Evolutionary conservation across 2,329 filamentous ascomycete species (phyloP), one percentile per base, ranked within the genome.

Genomic region (Aspergillus clavatus): DNA sequence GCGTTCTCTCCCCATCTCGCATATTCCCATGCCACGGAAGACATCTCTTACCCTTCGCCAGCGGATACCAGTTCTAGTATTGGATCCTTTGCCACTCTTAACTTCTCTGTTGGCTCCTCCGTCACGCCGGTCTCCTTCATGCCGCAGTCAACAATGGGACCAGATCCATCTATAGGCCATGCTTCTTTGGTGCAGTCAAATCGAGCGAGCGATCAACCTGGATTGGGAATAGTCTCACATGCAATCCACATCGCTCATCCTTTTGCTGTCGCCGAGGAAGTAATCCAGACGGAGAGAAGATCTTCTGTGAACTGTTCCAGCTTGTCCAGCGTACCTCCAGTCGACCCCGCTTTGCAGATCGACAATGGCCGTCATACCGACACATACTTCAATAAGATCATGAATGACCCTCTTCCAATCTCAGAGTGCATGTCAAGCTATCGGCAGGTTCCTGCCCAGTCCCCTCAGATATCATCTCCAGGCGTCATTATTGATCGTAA

Each of bases 71-170:
- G 42, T 21, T 56, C 59, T 1, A 57, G 54, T 16, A 50, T 64
- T 16, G 45, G 53, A 3, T 53, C 54, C n/a, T 47, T 65, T 3
- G 52, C 58, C 14, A 46, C 54, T 5, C 63, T 67, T 35, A 50
- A 47, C n/a, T 62, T 67, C 19, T 59, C 62, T 19, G 51, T 60
- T 23, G 62, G 53, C 35, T 53, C 58, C 1, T 60, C 67, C 3
- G 60, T 65, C 3, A 61, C 63, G 38, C 62, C 64, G 24, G 57
- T 65, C 3, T 69, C 69, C 1, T 70, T 63, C 40, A 50, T 67
- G 27, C 63, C 61, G 5, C 59, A 62, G 12, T 50, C 61, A 4
- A 37, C 53, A 3, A 50, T 66, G 52, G 19, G 67, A 60, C 26
- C 74, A 66, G 21, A 59, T 66, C 46, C 76, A 67, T 3, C 69